Base-by-base conservation (phyloP, 257 asterid species). In the Solanum verrucosum region DNA sequence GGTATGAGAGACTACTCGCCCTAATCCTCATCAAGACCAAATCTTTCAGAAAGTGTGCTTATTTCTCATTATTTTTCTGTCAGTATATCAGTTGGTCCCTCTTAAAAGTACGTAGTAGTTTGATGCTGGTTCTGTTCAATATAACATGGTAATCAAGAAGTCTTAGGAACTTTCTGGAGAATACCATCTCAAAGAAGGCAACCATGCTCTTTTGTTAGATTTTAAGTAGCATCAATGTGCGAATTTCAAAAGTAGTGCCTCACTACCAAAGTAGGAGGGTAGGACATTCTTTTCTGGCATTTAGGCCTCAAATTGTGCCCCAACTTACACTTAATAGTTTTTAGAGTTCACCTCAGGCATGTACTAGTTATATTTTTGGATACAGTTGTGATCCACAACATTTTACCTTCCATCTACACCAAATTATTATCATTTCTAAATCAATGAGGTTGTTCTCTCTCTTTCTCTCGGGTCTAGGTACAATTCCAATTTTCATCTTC, bases 1-100 rank as follows among this genome's bases (percentile, higher is more conserved):
- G 96, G 99, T 93, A 92, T 38, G 91, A n/a, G 44, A 78, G 77
- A 42, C 68, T 67, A 35, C 59, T 37, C 15, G 52, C 40, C 83
- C 34, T 34, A 33, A 87, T 56, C 40, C 85, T 79, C 40, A 79
- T 79, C 59, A 27, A 44, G 84, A 27, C 84, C 84, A 9, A 15
- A 38, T 79, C 16, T 73, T 23, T 71, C 60, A 73, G 68, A 86
- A 20, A 70, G 42, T 86, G 42, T 77, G 88, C 74, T 52, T 72
- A 12, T 70, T 70, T 86, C 81, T 23, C 7, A 40, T 18, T 68
- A 37, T 83, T 83, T 46, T 27, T 20, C 59, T 25, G 34, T 79
- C 11, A 79, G 35, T 44, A 44, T 59, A 33, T 79, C 34, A 42
- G 38, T 79, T 79, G 37, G 63, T 79, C 37, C 38, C 84, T 79